Base-by-base conservation (phyloP, 805 yeast genomes). In the Cyberlindnera subsufficiens region DNA sequence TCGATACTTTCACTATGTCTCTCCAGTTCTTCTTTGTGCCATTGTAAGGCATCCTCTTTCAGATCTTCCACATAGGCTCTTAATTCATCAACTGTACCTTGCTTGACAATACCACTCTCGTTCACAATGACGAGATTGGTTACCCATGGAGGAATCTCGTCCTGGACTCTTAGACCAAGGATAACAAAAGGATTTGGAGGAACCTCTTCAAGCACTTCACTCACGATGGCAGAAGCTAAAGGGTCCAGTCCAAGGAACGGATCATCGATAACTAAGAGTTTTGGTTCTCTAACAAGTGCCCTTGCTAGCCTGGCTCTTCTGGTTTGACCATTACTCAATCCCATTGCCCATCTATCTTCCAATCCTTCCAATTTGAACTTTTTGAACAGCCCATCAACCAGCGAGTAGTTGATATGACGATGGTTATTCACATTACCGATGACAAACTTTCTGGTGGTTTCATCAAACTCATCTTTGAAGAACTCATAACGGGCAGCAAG, bases 231-330 rank as follows among this genome's bases (percentile, higher is more conserved):
- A 0, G 86, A 68, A 11, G 95, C 90, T 1, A 61, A 58, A 0
- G 96, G 93, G 55, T 91, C 99, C 15, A 91, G 68, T 0, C 98
- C 99, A 33, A 93, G 61, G 54, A 89, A 91, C 9, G 96, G 96
- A 55, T 93, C 98, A 60, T 93, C 98, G 16, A 91, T 71, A 5
- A 91, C 59, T 41, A 89, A 64, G 27, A 89, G 50, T 35, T 69
- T 67, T 0, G 97, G 96, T 30, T 74, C 66, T 36, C 69, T 67
- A 42, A 87, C 71, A 35, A 93, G 54, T 0, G 89, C 79, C 46
- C 76, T 74, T 0, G 96, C 98, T 22, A 93, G 65, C 47, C 96
- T 72, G 0, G 97, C 96, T 39, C 99, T 70, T 53, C 99, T 72
- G 60, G 86, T 80, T 62, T 93, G 99, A 0, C 99, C 99, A 61